Base-by-base conservation (phyloP, 257 asterid species). In the Solanum appendiculatum region DNA sequence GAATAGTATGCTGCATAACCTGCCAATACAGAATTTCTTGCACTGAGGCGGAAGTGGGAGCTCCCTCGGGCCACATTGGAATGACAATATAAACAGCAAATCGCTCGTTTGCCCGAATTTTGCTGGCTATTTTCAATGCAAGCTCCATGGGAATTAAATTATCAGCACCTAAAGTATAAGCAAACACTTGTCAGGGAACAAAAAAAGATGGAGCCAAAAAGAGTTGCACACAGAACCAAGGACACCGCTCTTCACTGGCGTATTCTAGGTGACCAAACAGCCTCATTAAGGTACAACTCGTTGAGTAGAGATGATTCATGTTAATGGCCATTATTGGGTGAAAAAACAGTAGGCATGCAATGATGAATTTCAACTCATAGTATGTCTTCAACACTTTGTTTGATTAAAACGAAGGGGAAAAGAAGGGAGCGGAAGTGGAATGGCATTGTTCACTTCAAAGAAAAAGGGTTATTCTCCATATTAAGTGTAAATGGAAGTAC, bases 21-120 rank as follows among this genome's bases (percentile, higher is more conserved):
- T 96, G 99, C 98, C 98, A 96, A 91, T 91, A 96, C 82, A 96
- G 92, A 89, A 96, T 96, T 90, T 96, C 99, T 91, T 96, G 99
- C 84, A 96, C 98, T 18, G 98, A 92, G 42, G 96, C 94, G 85
- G 98, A 95, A 86, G 88, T 87, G 9, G 99, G 99, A 89, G 86
- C 94, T 56, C 99, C 99, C 88, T 96, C 98, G 27, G 99, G 99
- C 98, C 98, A 96, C 99, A 96, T 94, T 78, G 98, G 99, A 89
- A 95, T 91, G 75, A 95, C 96, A 75, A 95, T 87, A 51, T 96
- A 96, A 54, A 96, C 98, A 0, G 98, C 85, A 88, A 96, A 95
- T 89, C 96, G 92, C 92, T 95, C 96, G 29, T 92, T 93, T 39
- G 95, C 96, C 90, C 92, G 91, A 83, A 96, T 96, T 92, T 96